A percentile compares a stretch with the other conserved stretches of the same genome.
These are phyloP conservation scores for Abrus pulchellus DNA, from an alignment of 306 rosid species.

Conservation along the genomic window DNA sequence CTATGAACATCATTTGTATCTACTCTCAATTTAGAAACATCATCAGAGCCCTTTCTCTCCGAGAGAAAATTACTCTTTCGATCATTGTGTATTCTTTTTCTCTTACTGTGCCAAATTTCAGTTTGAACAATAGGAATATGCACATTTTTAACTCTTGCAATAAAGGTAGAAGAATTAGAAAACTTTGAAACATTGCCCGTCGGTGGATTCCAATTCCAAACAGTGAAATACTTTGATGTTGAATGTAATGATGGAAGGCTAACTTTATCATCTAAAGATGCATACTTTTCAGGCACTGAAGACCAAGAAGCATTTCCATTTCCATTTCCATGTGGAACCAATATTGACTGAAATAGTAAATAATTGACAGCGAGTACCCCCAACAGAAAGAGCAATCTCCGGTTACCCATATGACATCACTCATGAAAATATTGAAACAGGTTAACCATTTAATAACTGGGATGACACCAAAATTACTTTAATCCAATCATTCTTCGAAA, in stretches of 20 bases:
- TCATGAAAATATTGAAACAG: slow-evolving; percentile 49
- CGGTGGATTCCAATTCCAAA: slow-evolving; percentile 65
- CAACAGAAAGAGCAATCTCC: slow-evolving; percentile 68
- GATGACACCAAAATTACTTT: slow-evolving; percentile 28
- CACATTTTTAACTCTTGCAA: slow-evolving; percentile 42
- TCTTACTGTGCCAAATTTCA: slow-evolving; percentile 36
- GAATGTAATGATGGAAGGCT: slow-evolving; percentile 44
- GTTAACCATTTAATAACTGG: slow-evolving; percentile 51
- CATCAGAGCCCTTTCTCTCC: neutral
- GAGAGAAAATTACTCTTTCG: slow-evolving; percentile 34
- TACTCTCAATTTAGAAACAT: slow-evolving; percentile 40
- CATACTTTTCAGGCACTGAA: slow-evolving; percentile 52
- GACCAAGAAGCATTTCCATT: slow-evolving; percentile 73
- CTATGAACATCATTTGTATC: slow-evolving; percentile 43
- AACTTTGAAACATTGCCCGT: slow-evolving; percentile 54
- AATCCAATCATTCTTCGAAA: slow-evolving; percentile 37
- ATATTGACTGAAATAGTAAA: slow-evolving; percentile 71
- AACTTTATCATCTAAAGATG: slow-evolving; percentile 28
- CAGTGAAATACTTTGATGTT: slow-evolving; percentile 55
- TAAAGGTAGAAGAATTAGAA: slow-evolving; percentile 45
- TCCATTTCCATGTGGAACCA: slow-evolving; percentile 81
- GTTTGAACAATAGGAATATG: slow-evolving; percentile 45
- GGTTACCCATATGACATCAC: slow-evolving; percentile 56
- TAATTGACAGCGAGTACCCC: slow-evolving; percentile 70
- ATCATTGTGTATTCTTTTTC: slow-evolving; percentile 30